Conservation (phyloP, 306 rosid species). For the Glycyrrhiza uralensis region DNA sequence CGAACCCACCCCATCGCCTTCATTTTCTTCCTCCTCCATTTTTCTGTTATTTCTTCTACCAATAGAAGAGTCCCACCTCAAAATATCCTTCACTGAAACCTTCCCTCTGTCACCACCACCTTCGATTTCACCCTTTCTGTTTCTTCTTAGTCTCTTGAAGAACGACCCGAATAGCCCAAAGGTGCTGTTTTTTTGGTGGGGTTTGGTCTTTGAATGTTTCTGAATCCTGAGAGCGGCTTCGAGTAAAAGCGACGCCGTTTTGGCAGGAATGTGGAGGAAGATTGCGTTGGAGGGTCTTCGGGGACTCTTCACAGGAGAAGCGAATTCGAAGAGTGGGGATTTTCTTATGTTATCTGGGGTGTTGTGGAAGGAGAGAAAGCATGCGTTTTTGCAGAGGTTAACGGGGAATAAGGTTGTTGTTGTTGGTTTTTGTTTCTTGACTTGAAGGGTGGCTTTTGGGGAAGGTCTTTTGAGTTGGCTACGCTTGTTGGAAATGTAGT, state of each 20-base stretch:
- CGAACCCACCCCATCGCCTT: background rate
- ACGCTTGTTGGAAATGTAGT: slow-evolving; percentile 51
- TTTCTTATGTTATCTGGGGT: slow-evolving; percentile 54
- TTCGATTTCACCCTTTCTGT: slow-evolving; percentile 33
- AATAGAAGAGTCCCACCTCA: slow-evolving; percentile 48
- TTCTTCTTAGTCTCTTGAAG: slow-evolving; percentile 46
- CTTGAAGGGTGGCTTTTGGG: slow-evolving; percentile 19
- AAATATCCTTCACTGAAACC: slow-evolving; percentile 35
- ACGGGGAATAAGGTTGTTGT: slow-evolving; percentile 9
- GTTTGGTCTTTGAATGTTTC: slow-evolving; percentile 48
- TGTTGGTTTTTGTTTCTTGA: slow-evolving; percentile 36
- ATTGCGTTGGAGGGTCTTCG: slow-evolving; percentile 49
- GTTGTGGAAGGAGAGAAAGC: slow-evolving; percentile 48
- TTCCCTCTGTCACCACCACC: slow-evolving; percentile 9
- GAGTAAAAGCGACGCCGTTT: slow-evolving; percentile 70
- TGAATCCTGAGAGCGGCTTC: slow-evolving; percentile 85
- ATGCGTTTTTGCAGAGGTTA: slow-evolving; percentile 53
- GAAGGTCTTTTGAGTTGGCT: slow-evolving; percentile 37
- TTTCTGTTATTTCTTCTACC: background rate
- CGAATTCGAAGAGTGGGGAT: slow-evolving; percentile 64
- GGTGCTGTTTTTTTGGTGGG: slow-evolving; percentile 35
- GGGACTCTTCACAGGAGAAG: slow-evolving; percentile 54
- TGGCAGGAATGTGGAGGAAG: slow-evolving; percentile 69
- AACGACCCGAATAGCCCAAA: slow-evolving; percentile 66
- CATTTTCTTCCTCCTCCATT: background rate